These are phyloP conservation scores for Calycina herbarum DNA, from an alignment of 2,329 filamentous ascomycete genomes.

Conservation along the genomic window DNA sequence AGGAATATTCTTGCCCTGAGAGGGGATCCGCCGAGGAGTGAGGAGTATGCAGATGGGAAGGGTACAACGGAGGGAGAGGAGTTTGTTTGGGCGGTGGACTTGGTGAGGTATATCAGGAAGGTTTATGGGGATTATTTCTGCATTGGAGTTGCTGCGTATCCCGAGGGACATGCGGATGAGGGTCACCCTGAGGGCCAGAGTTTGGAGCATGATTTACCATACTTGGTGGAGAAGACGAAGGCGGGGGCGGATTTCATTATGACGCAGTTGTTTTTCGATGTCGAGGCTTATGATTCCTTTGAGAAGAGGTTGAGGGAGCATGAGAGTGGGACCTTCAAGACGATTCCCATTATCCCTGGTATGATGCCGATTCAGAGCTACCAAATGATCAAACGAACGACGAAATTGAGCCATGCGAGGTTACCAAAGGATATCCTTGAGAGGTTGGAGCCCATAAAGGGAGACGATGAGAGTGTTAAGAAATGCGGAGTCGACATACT, in stretches of 20 bases:
- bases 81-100: slow-evolving; percentile 84
- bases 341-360: slow-evolving; percentile 87
- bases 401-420: slow-evolving; percentile 88
- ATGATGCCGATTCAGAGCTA: slow-evolving; percentile 98
- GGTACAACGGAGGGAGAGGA: slow-evolving; percentile 61
- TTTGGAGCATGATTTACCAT: slow-evolving; percentile 80
- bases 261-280: slow-evolving; percentile 96
- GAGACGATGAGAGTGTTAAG: slow-evolving; percentile 81
- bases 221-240: slow-evolving; percentile 83
- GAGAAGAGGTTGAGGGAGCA: slow-evolving; percentile 77
- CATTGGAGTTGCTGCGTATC: slow-evolving; percentile 90
- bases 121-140: slow-evolving; percentile 94
- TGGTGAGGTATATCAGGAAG: slow-evolving; percentile 85
- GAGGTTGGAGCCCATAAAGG: slow-evolving; percentile 70
- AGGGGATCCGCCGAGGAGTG: slow-evolving; percentile 85
- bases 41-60: slow-evolving; percentile 76
- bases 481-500: slow-evolving; percentile 78
- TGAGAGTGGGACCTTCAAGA: slow-evolving; percentile 80
- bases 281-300: slow-evolving; percentile 77
- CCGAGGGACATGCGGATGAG: slow-evolving; percentile 92
- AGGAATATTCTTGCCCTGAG: slow-evolving; percentile 90
- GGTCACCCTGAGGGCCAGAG: slow-evolving; percentile 72
- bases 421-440: slow-evolving; percentile 71
- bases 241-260: slow-evolving; percentile 97
- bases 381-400: slow-evolving; percentile 89